phyloP scores from a whole-genome alignment of 163 green algal genomes.

The Coccomyxa subellipsoidea region DNA sequence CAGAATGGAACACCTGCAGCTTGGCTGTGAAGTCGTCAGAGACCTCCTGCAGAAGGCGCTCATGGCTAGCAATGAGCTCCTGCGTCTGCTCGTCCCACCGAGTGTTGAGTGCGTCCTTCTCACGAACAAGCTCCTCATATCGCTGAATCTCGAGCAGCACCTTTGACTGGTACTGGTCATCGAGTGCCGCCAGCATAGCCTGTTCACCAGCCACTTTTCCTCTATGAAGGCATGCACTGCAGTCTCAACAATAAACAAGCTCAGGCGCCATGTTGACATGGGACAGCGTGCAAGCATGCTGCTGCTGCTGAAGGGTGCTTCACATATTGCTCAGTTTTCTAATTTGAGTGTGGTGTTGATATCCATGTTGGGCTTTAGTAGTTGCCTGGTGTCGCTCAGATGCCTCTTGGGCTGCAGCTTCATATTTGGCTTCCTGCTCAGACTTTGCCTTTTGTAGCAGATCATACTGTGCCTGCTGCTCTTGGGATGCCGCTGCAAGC shows the following conservation, averaged over 20 bases:
- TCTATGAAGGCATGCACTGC: too few relatives aligned
- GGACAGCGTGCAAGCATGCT: too few relatives aligned
- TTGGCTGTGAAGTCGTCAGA: conserved; percentile 76
- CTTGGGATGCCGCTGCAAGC: conserved; percentile 66
- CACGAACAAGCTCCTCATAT: conserved; percentile 68
- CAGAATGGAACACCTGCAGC: too few relatives aligned
- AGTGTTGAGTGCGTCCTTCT: conserved; percentile 79
- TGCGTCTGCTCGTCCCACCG: conserved; percentile 78
- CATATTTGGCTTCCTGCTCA: conserved; percentile 51
- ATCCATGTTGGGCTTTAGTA: too few relatives aligned
- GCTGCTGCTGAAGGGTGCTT: too few relatives aligned
- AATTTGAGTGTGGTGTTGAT: too few relatives aligned
- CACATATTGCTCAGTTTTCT: too few relatives aligned
- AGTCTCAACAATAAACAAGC: too few relatives aligned
- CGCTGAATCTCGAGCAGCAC: conserved; percentile 84
- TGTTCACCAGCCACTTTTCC: background rate
- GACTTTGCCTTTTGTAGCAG: conserved; percentile 67
- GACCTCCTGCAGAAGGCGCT: conserved; percentile 77
- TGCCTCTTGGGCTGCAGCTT: conserved; percentile 46
- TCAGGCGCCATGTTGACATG: too few relatives aligned
- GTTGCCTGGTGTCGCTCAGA: conserved; percentile 46
- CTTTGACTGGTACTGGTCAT: conserved; percentile 83
- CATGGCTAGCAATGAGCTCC: conserved; percentile 77
- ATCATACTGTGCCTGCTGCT: conserved; percentile 70
- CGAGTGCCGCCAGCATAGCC: conserved; percentile 59